Conservation (phyloP, 2,329 filamentous ascomycete genomes). For the Pestalotiopsis sp. region DNA sequence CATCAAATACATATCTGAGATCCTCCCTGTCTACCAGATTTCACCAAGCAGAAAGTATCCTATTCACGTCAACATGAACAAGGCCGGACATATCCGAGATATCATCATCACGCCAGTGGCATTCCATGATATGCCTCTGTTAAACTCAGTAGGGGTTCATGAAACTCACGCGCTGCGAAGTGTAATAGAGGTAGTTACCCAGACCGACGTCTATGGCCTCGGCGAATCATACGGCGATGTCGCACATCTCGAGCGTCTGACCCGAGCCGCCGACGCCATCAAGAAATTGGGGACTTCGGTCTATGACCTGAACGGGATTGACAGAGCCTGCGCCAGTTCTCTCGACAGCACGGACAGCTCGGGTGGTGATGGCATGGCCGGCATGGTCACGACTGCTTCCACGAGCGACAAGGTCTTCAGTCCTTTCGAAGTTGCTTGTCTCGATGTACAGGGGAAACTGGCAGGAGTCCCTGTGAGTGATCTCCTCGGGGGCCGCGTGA, state of each 20-base stretch:
- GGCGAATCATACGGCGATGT: slow-evolving; percentile 44
- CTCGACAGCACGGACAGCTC: slow-evolving; percentile 19
- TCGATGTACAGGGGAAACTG: slow-evolving; percentile 43
- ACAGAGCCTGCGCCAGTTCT: slow-evolving; percentile 22
- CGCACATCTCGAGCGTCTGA: slow-evolving; percentile 35
- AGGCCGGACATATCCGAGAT: slow-evolving; percentile 32
- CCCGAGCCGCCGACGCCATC: slow-evolving; percentile 30
- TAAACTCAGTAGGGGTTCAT: slow-evolving; percentile 45
- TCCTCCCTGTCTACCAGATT: background rate
- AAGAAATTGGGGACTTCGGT: slow-evolving; percentile 27
- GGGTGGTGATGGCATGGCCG: slow-evolving; percentile 32
- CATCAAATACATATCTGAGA: background rate
- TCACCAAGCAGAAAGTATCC: background rate
- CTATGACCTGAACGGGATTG: slow-evolving; percentile 29
- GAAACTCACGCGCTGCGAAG: slow-evolving; percentile 44
- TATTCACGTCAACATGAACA: slow-evolving; percentile 23
- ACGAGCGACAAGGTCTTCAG: slow-evolving; percentile 43
- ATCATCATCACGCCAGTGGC: slow-evolving; percentile 44
- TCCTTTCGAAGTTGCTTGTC: slow-evolving; percentile 43
- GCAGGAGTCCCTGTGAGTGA: slow-evolving; percentile 40
- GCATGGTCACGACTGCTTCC: slow-evolving; percentile 43
- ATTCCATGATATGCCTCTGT: slow-evolving; percentile 45
- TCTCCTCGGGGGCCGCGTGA: slow-evolving; percentile 39
- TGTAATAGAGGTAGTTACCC: slow-evolving; percentile 38
- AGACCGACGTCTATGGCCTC: slow-evolving; percentile 36